Conservation (phyloP, 129 eudicot species). For the Kitagawia praeruptora region DNA sequence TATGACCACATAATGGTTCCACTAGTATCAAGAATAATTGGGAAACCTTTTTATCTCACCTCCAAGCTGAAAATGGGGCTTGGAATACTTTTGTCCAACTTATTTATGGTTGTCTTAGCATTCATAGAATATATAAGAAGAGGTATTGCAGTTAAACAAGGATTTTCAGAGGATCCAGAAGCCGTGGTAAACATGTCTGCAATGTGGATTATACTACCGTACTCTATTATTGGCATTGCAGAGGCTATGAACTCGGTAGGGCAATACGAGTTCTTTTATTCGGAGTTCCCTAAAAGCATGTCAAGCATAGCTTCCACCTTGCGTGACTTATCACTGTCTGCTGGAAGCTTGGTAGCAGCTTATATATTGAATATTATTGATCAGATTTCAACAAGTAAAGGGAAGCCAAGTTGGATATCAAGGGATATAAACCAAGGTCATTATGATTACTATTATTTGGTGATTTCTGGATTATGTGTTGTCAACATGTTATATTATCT, state of each 20-base stretch:
- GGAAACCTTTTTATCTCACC: constrained; percentile 15
- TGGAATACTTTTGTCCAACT: constrained; percentile 14
- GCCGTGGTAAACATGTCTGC: constrained; percentile 18
- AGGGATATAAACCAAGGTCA: constrained; percentile 41
- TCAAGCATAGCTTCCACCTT: constrained; percentile 38
- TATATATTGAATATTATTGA: constrained; percentile 32
- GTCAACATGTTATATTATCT: neutral
- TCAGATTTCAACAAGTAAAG: constrained; percentile 19
- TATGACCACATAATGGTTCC: constrained; percentile 29
- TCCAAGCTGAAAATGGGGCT: constrained; percentile 36
- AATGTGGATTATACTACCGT: constrained; percentile 35
- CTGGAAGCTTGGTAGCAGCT: constrained; percentile 34
- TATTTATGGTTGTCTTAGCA: constrained; percentile 20
- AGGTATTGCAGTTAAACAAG: constrained; percentile 8
- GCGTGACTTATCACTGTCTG: constrained; percentile 15
- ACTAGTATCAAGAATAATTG: constrained; percentile 15
- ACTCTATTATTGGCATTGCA: neutral
- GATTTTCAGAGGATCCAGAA: neutral
- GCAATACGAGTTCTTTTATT: constrained; percentile 28
- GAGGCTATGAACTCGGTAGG: neutral
- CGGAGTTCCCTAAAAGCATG: constrained; percentile 47
- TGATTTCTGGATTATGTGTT: constrained; percentile 23
- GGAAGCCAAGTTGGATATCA: constrained; percentile 44
- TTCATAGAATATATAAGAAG: constrained; percentile 24
- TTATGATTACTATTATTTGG: constrained; percentile 38